Evolutionary conservation across 2,329 filamentous ascomycete species (phyloP).

Genomic region (Daldinia sp.): DNA sequence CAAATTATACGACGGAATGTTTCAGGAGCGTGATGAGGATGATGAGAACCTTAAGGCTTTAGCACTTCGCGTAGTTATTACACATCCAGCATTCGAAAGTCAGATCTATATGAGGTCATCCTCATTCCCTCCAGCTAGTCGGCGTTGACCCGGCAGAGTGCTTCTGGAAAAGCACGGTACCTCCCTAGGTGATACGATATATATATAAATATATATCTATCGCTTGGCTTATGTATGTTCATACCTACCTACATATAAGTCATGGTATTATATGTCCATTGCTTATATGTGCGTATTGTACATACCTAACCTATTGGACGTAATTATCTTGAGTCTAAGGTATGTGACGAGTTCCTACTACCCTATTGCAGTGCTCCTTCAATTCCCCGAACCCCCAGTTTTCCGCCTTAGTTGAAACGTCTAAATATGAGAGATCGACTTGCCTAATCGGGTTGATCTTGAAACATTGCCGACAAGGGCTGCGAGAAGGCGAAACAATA

Average conservation of each 20-base stretch:
- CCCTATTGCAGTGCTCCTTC: constrained; percentile 48
- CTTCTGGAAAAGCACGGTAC: constrained; percentile 16
- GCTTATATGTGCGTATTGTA: not conserved
- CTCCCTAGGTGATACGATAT: constrained; percentile 2
- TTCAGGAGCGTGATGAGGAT: constrained; percentile 29
- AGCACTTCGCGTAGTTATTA: constrained; percentile 1
- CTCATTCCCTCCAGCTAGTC: constrained; percentile 25
- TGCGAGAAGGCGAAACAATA: constrained; percentile 40
- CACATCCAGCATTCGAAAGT: constrained; percentile 17
- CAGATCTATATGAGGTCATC: constrained; percentile 40
- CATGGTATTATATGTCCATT: not conserved
- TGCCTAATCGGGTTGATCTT: constrained; percentile 48
- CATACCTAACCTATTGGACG: too few species aligned
- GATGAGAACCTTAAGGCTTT: constrained; percentile 2
- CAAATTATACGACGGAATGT: constrained; percentile 26
- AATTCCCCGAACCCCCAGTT: constrained; percentile 49
- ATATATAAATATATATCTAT: not conserved
- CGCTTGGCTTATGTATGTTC: not conserved
- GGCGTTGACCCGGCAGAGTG: constrained; percentile 30
- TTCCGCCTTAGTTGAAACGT: constrained; percentile 49
- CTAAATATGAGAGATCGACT: constrained; percentile 48
- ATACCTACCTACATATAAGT: too few species aligned
- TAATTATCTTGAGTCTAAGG: not conserved
- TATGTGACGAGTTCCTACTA: constrained; percentile 35
- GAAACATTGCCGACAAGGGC: constrained; percentile 44